Evolutionary conservation across 1,284 basidiomycete genomes (phyloP), one percentile per base, ranked within the genome.

Genomic region (Athelia sp.): DNA sequence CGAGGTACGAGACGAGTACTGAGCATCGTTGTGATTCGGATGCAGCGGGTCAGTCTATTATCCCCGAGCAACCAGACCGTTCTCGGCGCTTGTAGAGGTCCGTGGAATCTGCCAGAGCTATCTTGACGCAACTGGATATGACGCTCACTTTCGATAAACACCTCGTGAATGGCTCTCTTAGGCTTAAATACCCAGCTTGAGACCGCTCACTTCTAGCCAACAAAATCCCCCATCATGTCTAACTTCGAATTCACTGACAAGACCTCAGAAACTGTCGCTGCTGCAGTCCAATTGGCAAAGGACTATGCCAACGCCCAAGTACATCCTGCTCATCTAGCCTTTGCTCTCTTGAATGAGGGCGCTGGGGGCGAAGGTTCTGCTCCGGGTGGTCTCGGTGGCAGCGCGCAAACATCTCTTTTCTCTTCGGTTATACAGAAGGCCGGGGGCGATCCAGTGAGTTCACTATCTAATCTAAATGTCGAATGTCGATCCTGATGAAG

Each of bases 251-350:
- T 92, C 60, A 94, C 91, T 15, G 88, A 93, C 64, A 87, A 86
- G 62, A 79, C 90, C 8, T 76, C 82, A 60, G 72, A 81, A 56
- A 76, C 84, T 21, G 60, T 93, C 49, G 65, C 76, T 42, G 77
- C 79, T 43, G 84, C 90, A 1, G 65, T 91, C 47, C 89, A 92
- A 62, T 76, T 90, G 40, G 89, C 91, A 29, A 90, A 83, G 63
- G 90, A 93, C 65, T 82, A 92, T 63, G 75, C 85, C 10, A 84
- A 93, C 61, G 81, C 83, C 1, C 87, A 92, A 76, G 87, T 88
- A 8, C 69, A 83, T 47, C 92, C 93, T 17, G 81, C 74, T 0
- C 92, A 95, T 65, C 65, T 95, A 26, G 90, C 85, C 0, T 83
- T 82, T 48, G 82, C 80, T 3, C 76, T 95, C 15, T 72, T 94